Evolutionary conservation across 164 flowering plant species (phyloP).

Genomic region (Euptelea pleiosperma): DNA sequence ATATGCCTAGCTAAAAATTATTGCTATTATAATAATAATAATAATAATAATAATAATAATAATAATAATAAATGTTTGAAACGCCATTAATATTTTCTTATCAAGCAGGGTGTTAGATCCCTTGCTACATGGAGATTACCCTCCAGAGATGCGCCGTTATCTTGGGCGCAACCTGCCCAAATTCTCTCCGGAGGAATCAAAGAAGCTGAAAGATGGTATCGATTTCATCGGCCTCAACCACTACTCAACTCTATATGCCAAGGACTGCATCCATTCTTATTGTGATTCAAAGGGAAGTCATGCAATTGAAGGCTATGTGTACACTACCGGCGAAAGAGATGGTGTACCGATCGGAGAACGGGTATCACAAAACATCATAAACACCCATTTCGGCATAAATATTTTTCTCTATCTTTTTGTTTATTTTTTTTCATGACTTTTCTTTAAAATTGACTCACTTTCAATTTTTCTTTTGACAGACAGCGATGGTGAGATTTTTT

Average conservation of each 20-base stretch:
- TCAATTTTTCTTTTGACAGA: conserved; percentile 22
- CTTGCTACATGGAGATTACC: conserved; percentile 43
- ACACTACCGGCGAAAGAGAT: conserved; percentile 24
- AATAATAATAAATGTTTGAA: too few species aligned
- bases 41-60: too few species aligned
- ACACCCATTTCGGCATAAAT: too few species aligned
- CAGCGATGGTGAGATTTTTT: conserved; percentile 26
- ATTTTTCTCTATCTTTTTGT: too few species aligned
- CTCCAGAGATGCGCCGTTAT: conserved; percentile 30
- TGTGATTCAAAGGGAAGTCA: conserved; percentile 27
- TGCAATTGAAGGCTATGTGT: conserved; percentile 36
- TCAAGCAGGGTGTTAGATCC: conserved; percentile 44
- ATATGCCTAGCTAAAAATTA: too few species aligned
- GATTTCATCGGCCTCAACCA: conserved; percentile 54
- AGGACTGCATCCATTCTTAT: conserved; percentile 42
- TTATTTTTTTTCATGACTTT: not conserved
- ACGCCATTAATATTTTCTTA: too few species aligned
- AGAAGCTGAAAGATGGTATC: conserved; percentile 22
- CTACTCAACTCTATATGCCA: conserved; percentile 37
- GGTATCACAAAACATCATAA: too few species aligned
- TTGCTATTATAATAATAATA: too few species aligned
- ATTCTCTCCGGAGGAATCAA: conserved; percentile 24
- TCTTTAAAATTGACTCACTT: not conserved
- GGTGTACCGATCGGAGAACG: conserved; percentile 50
- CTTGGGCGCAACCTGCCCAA: conserved; percentile 31